Percentiles rank a stretch among this genome's conserved stretches.
Evolutionary conservation across 1,284 basidiomycete genomes (phyloP).

Genomic region (Neotropicomus parvogracilis): DNA sequence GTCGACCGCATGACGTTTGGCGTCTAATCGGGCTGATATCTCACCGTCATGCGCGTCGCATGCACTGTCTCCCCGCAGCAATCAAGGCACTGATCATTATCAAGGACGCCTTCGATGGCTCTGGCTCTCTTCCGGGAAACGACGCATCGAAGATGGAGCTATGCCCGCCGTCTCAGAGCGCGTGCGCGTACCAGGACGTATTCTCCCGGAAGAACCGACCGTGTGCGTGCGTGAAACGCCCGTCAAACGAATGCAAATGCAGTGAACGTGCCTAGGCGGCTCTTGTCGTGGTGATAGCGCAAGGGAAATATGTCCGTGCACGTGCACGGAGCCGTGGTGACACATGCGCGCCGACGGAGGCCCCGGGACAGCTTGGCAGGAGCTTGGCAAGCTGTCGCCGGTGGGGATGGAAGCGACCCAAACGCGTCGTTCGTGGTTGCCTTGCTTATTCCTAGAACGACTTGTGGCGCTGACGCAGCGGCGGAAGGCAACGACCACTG

Average conservation of each 20-base stretch:
- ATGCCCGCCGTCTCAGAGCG: neutral
- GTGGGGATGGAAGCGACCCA: neutral
- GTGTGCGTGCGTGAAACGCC: neutral
- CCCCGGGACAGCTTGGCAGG: neutral
- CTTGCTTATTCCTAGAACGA: too few relatives aligned
- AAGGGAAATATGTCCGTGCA: neutral
- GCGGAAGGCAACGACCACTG: neutral
- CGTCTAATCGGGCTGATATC: neutral
- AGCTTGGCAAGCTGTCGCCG: neutral
- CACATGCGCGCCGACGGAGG: neutral
- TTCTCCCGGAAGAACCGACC: neutral
- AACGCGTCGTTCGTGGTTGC: too few relatives aligned
- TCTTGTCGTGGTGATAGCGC: too few relatives aligned
- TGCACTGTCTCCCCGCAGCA: neutral
- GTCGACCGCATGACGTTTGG: neutral
- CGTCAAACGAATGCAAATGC: neutral
- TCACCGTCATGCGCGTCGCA: neutral
- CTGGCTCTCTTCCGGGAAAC: neutral
- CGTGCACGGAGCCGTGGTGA: neutral
- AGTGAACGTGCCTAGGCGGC: neutral
- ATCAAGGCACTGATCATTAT: conserved; percentile 10
- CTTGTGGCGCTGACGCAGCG: neutral
- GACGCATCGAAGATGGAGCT: neutral
- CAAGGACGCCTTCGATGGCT: neutral
- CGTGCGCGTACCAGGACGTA: neutral